Conservation (phyloP, 805 yeast genomes). For the Metschnikowia anglica region DNA sequence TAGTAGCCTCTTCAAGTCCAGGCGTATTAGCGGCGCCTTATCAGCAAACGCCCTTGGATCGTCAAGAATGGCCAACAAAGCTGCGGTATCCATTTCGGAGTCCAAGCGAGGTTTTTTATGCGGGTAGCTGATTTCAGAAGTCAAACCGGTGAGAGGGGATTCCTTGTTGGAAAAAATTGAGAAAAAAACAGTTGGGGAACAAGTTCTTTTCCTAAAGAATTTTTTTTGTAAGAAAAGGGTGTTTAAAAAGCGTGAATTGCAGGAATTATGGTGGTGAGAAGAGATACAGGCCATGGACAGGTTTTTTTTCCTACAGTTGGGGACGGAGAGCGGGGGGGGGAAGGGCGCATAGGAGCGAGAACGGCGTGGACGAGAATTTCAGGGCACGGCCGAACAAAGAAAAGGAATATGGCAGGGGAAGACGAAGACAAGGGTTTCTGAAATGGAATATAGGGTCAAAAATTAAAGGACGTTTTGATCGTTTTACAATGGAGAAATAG, state of each 20-base stretch:
- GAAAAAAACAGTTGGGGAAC: not conserved
- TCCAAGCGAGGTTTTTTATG: constrained; percentile 22
- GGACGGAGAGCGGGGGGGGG: not conserved
- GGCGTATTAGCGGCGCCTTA: constrained; percentile 31
- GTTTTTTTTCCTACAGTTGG: not conserved
- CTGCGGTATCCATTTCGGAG: constrained; percentile 31
- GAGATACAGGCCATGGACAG: not conserved
- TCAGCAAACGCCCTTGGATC: constrained; percentile 37
- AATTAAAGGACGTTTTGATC: too few species aligned
- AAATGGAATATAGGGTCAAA: too few species aligned
- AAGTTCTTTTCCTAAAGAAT: not conserved
- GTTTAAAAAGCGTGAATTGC: not conserved
- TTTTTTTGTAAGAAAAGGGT: not conserved
- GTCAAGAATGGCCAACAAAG: constrained; percentile 36
- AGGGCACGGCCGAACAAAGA: too few species aligned
- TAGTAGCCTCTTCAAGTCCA: constrained; percentile 30
- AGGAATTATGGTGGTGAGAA: not conserved
- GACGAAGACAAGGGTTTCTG: too few species aligned
- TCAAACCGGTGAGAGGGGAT: constrained; percentile 12
- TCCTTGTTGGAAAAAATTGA: not conserved
- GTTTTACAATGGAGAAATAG: too few species aligned
- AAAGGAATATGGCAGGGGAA: too few species aligned
- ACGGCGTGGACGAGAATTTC: too few species aligned
- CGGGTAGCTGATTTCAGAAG: constrained; percentile 14
- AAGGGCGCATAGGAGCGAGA: too few species aligned